Conservation (phyloP, 148 eudicot genomes). For the Vaccinium corymbosum region DNA sequence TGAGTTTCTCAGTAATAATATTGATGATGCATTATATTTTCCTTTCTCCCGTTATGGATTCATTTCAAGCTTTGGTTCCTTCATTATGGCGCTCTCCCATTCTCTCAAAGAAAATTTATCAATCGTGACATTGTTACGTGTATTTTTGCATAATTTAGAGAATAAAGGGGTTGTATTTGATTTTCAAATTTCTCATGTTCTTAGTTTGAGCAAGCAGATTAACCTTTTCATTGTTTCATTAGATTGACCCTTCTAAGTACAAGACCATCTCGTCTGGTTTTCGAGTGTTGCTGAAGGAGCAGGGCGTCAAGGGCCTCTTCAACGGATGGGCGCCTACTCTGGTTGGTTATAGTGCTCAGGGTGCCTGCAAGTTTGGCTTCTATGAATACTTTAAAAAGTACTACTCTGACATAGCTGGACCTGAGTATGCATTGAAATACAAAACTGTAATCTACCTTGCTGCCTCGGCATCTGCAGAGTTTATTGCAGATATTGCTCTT, state of each 20-base stretch:
- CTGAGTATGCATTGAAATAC: conserved; percentile 2
- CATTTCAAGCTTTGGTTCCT: not conserved
- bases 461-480: conserved; percentile 3
- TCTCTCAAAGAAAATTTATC: not conserved
- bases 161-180: not conserved
- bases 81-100: not conserved
- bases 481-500: conserved; percentile 9
- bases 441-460: conserved; percentile 10
- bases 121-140: not conserved
- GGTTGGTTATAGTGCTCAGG: conserved; percentile 13
- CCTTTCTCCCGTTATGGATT: not conserved
- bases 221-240: not conserved
- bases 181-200: not conserved
- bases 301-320: conserved; percentile 7
- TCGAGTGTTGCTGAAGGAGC: conserved; percentile 4
- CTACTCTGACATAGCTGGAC: conserved; percentile 10
- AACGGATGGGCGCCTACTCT: conserved; percentile 6
- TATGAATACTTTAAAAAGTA: conserved; percentile 12
- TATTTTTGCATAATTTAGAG: not conserved
- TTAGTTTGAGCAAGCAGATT: not conserved
- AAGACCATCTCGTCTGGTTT: conserved; percentile 5
- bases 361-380: conserved; percentile 12
- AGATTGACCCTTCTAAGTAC: conserved; percentile 10
- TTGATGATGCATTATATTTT: not conserved
- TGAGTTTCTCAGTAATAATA: not conserved